Evolutionary conservation across 108 stramenopile genomes (phyloP).

Genomic region (Nitzschia sp.): DNA sequence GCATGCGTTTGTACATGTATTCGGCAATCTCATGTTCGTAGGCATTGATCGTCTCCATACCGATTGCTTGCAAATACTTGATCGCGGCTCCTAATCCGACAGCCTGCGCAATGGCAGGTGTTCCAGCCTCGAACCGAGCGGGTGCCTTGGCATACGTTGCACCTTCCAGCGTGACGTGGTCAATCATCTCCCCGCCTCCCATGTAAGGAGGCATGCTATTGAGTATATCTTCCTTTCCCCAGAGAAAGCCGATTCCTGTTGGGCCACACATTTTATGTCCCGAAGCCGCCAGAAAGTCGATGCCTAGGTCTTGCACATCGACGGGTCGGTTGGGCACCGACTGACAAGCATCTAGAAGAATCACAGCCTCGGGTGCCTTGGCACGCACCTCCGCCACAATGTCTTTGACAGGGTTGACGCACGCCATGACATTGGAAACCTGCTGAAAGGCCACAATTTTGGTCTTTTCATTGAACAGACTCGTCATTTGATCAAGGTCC

Average conservation of each 20-base stretch:
- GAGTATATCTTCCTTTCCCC: constrained; percentile 76
- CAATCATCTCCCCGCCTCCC: constrained; percentile 98
- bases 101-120: constrained; percentile 94
- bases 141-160: constrained; percentile 89
- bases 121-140: constrained; percentile 95
- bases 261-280: constrained; percentile 99
- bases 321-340: constrained; percentile 91
- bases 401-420: constrained; percentile 80
- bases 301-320: constrained; percentile 85
- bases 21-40: constrained; percentile 85
- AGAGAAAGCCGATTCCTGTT: constrained; percentile 96
- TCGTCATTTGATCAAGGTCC: constrained; percentile 63
- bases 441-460: constrained; percentile 92
- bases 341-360: constrained; percentile 95
- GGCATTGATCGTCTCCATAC: constrained; percentile 84
- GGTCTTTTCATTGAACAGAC: constrained; percentile 62
- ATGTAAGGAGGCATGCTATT: constrained; percentile 90
- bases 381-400: constrained; percentile 75
- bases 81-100: constrained; percentile 91
- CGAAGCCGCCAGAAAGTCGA: constrained; percentile 94
- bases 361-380: constrained; percentile 64
- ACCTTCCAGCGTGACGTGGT: constrained; percentile 82
- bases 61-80: constrained; percentile 77
- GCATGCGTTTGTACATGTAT: constrained; percentile 76
- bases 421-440: constrained; percentile 90